Percentiles rank a stretch among this genome's conserved stretches.
These are phyloP conservation scores for Panaeolus papilionaceus DNA, from an alignment of 768 basidiomycete genomes.

Conservation along the genomic window DNA sequence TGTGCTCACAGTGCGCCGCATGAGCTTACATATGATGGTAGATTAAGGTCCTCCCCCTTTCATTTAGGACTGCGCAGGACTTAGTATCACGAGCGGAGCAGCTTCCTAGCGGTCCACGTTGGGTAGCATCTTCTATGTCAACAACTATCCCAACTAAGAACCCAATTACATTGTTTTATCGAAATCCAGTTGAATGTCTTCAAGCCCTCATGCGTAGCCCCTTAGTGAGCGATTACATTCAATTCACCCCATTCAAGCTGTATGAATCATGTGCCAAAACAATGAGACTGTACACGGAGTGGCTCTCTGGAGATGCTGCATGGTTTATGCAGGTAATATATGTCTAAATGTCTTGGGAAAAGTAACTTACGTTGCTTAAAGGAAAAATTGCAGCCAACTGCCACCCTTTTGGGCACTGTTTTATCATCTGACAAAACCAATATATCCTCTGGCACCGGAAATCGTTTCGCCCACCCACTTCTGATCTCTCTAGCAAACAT, in stretches of 20 bases:
- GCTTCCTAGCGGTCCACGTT: slow-evolving; percentile 17
- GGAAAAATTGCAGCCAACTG: slow-evolving; percentile 26
- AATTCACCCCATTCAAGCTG: slow-evolving; percentile 22
- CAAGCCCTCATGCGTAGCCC: slow-evolving; percentile 32
- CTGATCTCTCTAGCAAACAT: slow-evolving; percentile 39
- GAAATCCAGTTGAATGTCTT: slow-evolving; percentile 31
- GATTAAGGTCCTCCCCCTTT: slow-evolving; percentile 24
- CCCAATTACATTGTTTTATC: slow-evolving; percentile 31
- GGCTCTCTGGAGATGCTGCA: slow-evolving; percentile 23
- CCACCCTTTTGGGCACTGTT: slow-evolving; percentile 33
- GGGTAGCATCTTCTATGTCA: slow-evolving; percentile 22
- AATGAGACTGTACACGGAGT: slow-evolving; percentile 23
- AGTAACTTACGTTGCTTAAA: too few species aligned
- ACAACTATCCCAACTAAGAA: slow-evolving; percentile 29
- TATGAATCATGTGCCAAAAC: slow-evolving; percentile 19
- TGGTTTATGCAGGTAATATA: slow-evolving; percentile 25
- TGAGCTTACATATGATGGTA: neutral
- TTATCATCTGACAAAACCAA: slow-evolving; percentile 26
- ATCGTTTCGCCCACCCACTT: slow-evolving; percentile 35
- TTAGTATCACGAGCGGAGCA: slow-evolving; percentile 29
- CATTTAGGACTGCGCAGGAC: slow-evolving; percentile 31
- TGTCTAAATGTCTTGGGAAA: too few species aligned
- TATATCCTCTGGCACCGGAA: slow-evolving; percentile 34
- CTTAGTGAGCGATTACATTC: slow-evolving; percentile 27
- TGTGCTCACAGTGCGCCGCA: too few species aligned